Evolutionary conservation across 129 eudicot genomes (phyloP).

Genomic region (Glebionis coronaria): DNA sequence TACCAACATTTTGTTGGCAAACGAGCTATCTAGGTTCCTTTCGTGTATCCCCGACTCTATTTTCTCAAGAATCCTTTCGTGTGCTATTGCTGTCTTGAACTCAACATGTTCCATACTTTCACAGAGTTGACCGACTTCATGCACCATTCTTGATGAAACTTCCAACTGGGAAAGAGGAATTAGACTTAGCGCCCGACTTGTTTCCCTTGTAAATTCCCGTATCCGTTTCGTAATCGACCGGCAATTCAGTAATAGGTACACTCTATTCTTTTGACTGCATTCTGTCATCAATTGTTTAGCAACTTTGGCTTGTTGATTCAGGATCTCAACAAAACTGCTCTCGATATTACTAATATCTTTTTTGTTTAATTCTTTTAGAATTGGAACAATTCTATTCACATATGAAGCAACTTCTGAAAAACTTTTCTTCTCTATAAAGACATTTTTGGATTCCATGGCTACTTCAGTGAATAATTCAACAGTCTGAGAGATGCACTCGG

Average conservation of each 20-base stretch:
- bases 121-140: slow-evolving; percentile 43
- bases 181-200: slow-evolving; percentile 43
- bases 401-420: slow-evolving; percentile 48
- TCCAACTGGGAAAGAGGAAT: slow-evolving; percentile 44
- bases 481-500: slow-evolving; percentile 36
- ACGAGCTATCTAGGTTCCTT: slow-evolving; percentile 54
- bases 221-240: slow-evolving; percentile 44
- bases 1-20: slow-evolving; percentile 49
- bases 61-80: slow-evolving; percentile 60
- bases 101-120: slow-evolving; percentile 49
- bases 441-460: slow-evolving; percentile 33
- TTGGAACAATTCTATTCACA: slow-evolving; percentile 42
- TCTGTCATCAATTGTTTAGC: slow-evolving; percentile 44
- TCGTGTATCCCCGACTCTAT: slow-evolving; percentile 63
- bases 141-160: slow-evolving; percentile 34
- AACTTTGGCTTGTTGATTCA: slow-evolving; percentile 41
- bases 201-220: slow-evolving; percentile 48
- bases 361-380: slow-evolving; percentile 44
- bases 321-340: slow-evolving; percentile 31
- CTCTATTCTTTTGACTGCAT: slow-evolving; percentile 50
- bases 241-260: slow-evolving; percentile 49
- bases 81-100: slow-evolving; percentile 51
- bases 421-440: slow-evolving; percentile 38
- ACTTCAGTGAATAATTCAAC: slow-evolving; percentile 43
- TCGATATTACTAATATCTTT: slow-evolving; percentile 30